phyloP scores from a whole-genome alignment of 75 land plant species.

The Pinus albicaulis region DNA sequence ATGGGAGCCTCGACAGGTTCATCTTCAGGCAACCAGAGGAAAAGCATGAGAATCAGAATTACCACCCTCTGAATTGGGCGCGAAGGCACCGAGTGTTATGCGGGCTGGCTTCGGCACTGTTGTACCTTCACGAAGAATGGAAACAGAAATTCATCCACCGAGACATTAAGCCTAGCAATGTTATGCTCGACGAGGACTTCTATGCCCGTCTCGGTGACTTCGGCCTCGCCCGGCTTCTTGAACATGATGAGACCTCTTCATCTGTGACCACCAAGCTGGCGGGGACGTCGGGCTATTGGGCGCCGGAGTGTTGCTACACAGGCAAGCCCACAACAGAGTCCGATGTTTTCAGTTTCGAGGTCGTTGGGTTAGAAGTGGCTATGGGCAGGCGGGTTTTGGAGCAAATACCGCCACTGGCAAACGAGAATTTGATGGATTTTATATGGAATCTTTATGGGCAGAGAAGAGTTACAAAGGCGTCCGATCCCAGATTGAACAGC shows the following conservation, averaged over 20 bases:
- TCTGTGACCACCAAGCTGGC: slow-evolving; percentile 16
- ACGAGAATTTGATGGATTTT: slow-evolving; percentile 69
- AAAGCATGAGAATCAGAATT: too few species aligned
- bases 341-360: slow-evolving; percentile 17
- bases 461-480: not conserved
- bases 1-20: not conserved
- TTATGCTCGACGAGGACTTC: slow-evolving; percentile 3
- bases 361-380: slow-evolving; percentile 6
- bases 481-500: not conserved
- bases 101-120: not conserved
- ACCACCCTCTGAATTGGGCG: slow-evolving; percentile 11
- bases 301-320: slow-evolving; percentile 17
- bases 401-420: slow-evolving; percentile 20
- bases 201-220: slow-evolving; percentile 11
- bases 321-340: slow-evolving; percentile 22
- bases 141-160: slow-evolving; percentile 12
- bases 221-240: not conserved
- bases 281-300: slow-evolving; percentile 26
- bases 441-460: slow-evolving; percentile 36
- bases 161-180: slow-evolving; percentile 1
- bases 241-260: not conserved
- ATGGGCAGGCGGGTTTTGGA: slow-evolving; percentile 40
- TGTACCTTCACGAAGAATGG: slow-evolving; percentile 49
- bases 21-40: not conserved
- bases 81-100: not conserved